These are phyloP conservation scores for Ochetophila trinervis DNA, from an alignment of 306 rosid genomes.

Conservation along the genomic window DNA sequence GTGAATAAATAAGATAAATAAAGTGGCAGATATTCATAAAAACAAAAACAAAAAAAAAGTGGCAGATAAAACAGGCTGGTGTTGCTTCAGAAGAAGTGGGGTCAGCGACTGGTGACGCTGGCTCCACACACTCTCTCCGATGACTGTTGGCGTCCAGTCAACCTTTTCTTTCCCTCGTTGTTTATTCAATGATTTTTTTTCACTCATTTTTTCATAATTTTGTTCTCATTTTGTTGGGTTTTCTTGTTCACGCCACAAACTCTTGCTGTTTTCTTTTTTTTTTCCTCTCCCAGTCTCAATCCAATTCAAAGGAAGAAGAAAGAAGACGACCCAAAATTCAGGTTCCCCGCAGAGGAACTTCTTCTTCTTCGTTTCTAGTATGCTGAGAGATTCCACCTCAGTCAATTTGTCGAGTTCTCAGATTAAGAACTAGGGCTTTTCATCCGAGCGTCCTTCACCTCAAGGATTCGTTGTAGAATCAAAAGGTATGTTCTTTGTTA, in stretches of 20 bases:
- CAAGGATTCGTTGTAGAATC: background rate
- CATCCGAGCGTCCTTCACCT: background rate
- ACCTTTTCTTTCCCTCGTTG: constrained; percentile 30
- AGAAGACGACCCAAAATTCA: background rate
- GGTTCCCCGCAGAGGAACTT: constrained; percentile 6
- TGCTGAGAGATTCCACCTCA: background rate
- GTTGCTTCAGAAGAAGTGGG: constrained; percentile 16
- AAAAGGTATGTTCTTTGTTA: constrained; percentile 1
- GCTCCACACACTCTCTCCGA: constrained; percentile 17
- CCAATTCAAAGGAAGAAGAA: background rate
- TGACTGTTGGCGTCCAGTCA: constrained; percentile 42
- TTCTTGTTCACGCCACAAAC: constrained; percentile 11
- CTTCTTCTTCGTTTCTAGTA: background rate
- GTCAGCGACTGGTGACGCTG: constrained; percentile 18
- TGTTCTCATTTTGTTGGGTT: background rate
- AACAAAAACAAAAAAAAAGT: no score
- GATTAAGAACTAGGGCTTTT: constrained; percentile 15
- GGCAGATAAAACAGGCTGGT: constrained; percentile 23
- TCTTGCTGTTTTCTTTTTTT: background rate
- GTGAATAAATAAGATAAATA: no score
- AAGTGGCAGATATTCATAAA: no score
- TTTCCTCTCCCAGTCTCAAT: background rate
- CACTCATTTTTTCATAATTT: background rate
- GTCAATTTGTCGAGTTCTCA: background rate
- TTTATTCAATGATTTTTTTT: background rate